phyloP scores from a whole-genome alignment of 2,329 filamentous ascomycete genomes.

The Dactylellina leptospora region DNA sequence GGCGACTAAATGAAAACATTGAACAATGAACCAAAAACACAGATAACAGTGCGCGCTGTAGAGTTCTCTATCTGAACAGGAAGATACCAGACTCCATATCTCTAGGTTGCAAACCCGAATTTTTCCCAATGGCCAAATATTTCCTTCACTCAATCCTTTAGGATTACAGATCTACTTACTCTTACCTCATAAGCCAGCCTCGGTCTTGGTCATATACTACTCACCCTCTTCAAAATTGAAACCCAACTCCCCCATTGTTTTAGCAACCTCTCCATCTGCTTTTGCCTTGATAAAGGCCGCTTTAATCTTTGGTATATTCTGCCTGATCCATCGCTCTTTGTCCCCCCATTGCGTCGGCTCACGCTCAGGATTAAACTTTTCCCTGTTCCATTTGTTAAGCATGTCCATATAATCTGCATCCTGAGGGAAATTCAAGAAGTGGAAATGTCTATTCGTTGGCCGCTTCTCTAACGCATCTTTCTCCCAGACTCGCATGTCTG shows the following conservation, averaged over 20 bases:
- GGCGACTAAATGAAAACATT: too few relatives aligned
- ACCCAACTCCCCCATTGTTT: constrained; percentile 75
- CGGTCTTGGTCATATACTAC: too few relatives aligned
- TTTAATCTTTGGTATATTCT: constrained; percentile 74
- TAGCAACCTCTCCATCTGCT: constrained; percentile 71
- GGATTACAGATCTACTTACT: too few relatives aligned
- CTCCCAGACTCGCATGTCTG: constrained; percentile 77
- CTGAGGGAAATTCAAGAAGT: constrained; percentile 66
- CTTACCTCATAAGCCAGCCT: too few relatives aligned
- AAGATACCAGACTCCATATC: too few relatives aligned
- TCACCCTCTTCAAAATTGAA: constrained; percentile 66
- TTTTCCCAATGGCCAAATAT: too few relatives aligned
- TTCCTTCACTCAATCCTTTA: too few relatives aligned
- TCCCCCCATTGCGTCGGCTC: constrained; percentile 75
- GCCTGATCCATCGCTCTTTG: constrained; percentile 76
- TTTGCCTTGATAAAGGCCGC: constrained; percentile 69
- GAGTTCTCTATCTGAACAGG: too few relatives aligned
- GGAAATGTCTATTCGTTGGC: constrained; percentile 64
- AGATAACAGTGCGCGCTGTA: too few relatives aligned
- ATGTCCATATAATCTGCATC: constrained; percentile 77
- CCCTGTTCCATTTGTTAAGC: constrained; percentile 69
- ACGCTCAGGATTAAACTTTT: constrained; percentile 66
- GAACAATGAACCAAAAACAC: too few relatives aligned
- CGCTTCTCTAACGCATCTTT: constrained; percentile 66
- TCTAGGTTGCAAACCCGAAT: too few relatives aligned